Conservation (phyloP, 331 rosid species). For the Acacia concinna region DNA sequence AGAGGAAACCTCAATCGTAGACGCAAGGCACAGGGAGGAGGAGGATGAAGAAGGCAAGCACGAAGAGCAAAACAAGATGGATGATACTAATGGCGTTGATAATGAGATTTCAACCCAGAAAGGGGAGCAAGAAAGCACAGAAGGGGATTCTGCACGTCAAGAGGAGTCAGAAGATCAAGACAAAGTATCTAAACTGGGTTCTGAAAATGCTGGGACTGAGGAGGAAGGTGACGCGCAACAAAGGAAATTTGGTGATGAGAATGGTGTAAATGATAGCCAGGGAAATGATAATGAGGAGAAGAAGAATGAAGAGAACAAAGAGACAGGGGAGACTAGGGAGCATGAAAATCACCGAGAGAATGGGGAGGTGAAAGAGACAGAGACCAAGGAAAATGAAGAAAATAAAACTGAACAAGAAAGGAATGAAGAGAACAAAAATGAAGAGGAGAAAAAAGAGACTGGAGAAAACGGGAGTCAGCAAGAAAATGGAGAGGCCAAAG, state of each 20-base stretch:
- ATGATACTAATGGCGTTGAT: slow-evolving; percentile 44
- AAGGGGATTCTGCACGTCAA: slow-evolving; percentile 44
- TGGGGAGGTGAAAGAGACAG: slow-evolving; percentile 32
- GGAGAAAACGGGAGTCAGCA: slow-evolving; percentile 32
- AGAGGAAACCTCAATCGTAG: slow-evolving; percentile 49
- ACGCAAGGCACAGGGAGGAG: slow-evolving; percentile 76
- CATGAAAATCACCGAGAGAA: slow-evolving; percentile 36
- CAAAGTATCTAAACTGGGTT: slow-evolving; percentile 34
- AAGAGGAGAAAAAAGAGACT: slow-evolving; percentile 33
- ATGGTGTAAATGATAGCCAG: slow-evolving; percentile 27
- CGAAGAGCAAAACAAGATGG: slow-evolving; percentile 47
- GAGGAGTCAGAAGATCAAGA: slow-evolving; percentile 45
- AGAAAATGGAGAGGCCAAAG: slow-evolving; percentile 34
- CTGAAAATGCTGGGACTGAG: slow-evolving; percentile 39
- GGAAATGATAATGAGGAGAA: slow-evolving; percentile 33
- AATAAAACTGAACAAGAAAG: slow-evolving; percentile 28
- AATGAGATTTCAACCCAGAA: slow-evolving; percentile 41
- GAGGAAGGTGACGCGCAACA: slow-evolving; percentile 17
- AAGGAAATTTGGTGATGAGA: slow-evolving; percentile 32
- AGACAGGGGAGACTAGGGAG: slow-evolving; percentile 30
- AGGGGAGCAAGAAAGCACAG: slow-evolving; percentile 32
- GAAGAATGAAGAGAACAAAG: slow-evolving; percentile 35
- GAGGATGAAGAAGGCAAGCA: slow-evolving; percentile 56
- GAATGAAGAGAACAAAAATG: slow-evolving; percentile 29
- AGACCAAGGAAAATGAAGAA: slow-evolving; percentile 38